Evolutionary conservation across 805 yeast species (phyloP).

Genomic region (Suhomyces sp.): DNA sequence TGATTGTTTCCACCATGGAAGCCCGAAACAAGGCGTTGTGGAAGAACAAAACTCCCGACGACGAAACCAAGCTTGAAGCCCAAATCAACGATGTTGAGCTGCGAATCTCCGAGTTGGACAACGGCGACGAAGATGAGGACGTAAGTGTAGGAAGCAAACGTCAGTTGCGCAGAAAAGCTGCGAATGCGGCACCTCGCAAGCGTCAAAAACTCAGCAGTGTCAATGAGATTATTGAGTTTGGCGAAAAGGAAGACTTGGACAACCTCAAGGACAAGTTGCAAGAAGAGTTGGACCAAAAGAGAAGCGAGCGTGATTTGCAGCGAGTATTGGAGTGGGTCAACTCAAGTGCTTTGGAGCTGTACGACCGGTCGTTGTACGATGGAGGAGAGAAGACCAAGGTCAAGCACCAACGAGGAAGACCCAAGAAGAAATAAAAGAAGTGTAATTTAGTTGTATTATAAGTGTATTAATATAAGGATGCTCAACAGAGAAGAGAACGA

Average conservation of each 20-base stretch:
- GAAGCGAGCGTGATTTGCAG: conserved; percentile 39
- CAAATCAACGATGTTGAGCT: conserved; percentile 34
- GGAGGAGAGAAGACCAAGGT: conserved; percentile 43
- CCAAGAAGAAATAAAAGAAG: conserved; percentile 5
- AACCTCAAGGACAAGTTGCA: conserved; percentile 24
- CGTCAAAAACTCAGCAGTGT: conserved; percentile 29
- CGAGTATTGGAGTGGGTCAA: conserved; percentile 63
- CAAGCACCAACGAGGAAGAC: conserved; percentile 14
- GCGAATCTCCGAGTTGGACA: conserved; percentile 9
- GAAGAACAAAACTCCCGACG: conserved; percentile 38
- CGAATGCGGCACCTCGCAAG: conserved; percentile 25
- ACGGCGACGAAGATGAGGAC: conserved; percentile 15
- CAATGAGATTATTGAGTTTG: conserved; percentile 28
- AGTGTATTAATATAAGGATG: not conserved
- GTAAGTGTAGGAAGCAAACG: conserved; percentile 20
- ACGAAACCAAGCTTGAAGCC: conserved; percentile 39
- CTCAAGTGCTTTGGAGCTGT: conserved; percentile 49
- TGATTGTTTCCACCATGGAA: conserved; percentile 51
- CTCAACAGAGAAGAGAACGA: not conserved
- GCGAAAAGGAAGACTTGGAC: conserved; percentile 25
- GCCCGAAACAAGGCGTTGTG: conserved; percentile 57
- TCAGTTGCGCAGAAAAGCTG: conserved; percentile 22
- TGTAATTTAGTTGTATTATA: not conserved
- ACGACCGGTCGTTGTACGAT: conserved; percentile 54
- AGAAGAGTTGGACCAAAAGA: conserved; percentile 29